Conservation (phyloP, 495 filamentous ascomycete species). For the Trichoderma orchidacearum region DNA sequence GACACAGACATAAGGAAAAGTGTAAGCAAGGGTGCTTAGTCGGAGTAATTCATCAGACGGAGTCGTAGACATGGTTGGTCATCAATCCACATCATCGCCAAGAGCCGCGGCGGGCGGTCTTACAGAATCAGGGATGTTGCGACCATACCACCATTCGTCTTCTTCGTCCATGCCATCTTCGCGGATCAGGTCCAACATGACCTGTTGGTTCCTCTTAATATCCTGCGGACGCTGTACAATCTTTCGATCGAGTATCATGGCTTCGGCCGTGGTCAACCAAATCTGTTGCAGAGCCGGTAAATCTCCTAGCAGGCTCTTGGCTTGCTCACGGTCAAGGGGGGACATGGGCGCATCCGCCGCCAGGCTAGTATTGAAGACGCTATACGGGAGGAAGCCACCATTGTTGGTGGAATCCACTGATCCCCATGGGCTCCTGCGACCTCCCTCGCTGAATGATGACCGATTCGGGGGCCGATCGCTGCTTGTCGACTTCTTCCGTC, state of each 20-base stretch:
- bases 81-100: constrained; percentile 25
- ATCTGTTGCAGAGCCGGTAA: constrained; percentile 34
- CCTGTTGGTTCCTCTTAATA: constrained; percentile 37
- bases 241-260: constrained; percentile 36
- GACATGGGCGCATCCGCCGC: constrained; percentile 41
- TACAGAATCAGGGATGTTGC: constrained; percentile 23
- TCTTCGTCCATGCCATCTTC: constrained; percentile 35
- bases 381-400: constrained; percentile 7
- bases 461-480: constrained; percentile 6
- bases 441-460: background rate
- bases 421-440: background rate
- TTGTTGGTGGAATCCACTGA: constrained; percentile 1
- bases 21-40: background rate
- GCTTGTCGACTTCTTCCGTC: constrained; percentile 31
- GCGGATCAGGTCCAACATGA: constrained; percentile 37
- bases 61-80: too few species aligned
- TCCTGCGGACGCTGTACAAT: constrained; percentile 36
- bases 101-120: constrained; percentile 32
- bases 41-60: background rate
- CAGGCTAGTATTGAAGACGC: constrained; percentile 38
- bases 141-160: constrained; percentile 40
- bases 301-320: constrained; percentile 32
- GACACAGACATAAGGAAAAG: constrained; percentile 1
- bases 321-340: constrained; percentile 27
- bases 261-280: constrained; percentile 39